phyloP scores from a whole-genome alignment of 2,329 filamentous ascomycete genomes.

The Venturiaceae sp. region DNA sequence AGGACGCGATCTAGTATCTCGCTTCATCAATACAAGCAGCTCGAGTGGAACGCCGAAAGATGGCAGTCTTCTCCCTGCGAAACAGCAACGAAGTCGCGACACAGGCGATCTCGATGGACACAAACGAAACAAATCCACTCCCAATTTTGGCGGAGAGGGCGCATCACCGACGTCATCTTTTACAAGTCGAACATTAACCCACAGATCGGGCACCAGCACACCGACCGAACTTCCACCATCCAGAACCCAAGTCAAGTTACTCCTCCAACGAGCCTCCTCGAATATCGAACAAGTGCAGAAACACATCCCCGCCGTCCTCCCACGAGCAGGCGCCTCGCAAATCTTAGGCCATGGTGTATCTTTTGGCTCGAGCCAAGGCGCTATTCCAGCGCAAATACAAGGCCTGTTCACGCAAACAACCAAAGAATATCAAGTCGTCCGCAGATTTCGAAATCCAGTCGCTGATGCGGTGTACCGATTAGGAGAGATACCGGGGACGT shows the following conservation, averaged over 20 bases:
- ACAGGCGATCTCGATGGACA: slow-evolving; percentile 16
- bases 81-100: background rate
- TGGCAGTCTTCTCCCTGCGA: slow-evolving; percentile 24
- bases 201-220: slow-evolving; percentile 25
- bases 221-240: slow-evolving; percentile 35
- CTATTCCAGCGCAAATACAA: slow-evolving; percentile 38
- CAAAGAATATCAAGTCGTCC: slow-evolving; percentile 65
- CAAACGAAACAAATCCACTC: slow-evolving; percentile 28
- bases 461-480: slow-evolving; percentile 51
- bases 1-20: slow-evolving; percentile 31
- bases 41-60: slow-evolving; percentile 30
- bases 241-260: slow-evolving; percentile 65
- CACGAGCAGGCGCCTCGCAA: slow-evolving; percentile 23
- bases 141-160: slow-evolving; percentile 21
- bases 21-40: slow-evolving; percentile 26
- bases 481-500: slow-evolving; percentile 38
- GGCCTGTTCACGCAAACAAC: slow-evolving; percentile 58
- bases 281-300: slow-evolving; percentile 50
- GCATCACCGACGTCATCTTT: slow-evolving; percentile 12
- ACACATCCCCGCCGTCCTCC: slow-evolving; percentile 34
- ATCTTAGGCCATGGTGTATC: slow-evolving; percentile 18
- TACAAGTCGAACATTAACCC: background rate
- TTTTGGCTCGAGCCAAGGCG: slow-evolving; percentile 9
- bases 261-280: slow-evolving; percentile 63
- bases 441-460: slow-evolving; percentile 62